Percentiles rank a stretch among this genome's conserved stretches.
Evolutionary conservation across 2,329 filamentous ascomycete genomes (phyloP).

Genomic region (Magnaporthales sp.): DNA sequence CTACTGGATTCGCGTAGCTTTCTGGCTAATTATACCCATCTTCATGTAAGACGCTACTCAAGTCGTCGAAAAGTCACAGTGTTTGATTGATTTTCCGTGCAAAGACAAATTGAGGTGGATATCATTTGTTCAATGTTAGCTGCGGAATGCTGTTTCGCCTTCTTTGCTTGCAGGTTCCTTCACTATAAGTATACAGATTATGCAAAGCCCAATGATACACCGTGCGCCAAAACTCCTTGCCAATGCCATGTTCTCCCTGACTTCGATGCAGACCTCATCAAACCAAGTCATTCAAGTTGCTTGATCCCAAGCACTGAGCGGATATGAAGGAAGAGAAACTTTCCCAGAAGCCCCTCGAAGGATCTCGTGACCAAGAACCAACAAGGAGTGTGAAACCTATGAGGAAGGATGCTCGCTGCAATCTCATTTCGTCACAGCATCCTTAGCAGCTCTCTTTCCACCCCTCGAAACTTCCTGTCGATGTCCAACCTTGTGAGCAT

Average conservation of each 20-base stretch:
- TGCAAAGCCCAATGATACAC: not conserved
- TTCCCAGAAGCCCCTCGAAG: not conserved
- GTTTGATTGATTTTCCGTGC: too few species aligned
- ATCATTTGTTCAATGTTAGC: not conserved
- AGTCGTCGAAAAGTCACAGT: not conserved
- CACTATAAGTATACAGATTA: not conserved
- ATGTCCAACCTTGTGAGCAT: conserved; percentile 42
- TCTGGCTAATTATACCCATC: not conserved
- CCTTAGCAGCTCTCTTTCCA: conserved; percentile 28
- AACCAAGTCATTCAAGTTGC: conserved; percentile 7
- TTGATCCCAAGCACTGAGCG: not conserved
- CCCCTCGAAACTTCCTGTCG: conserved; percentile 43
- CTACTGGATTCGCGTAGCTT: not conserved
- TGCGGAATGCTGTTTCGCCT: not conserved
- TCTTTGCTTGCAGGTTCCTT: not conserved
- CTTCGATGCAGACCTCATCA: not conserved
- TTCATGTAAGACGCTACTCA: too few species aligned
- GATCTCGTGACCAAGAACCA: not conserved
- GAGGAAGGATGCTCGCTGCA: not conserved
- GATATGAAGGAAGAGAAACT: not conserved
- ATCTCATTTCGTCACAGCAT: not conserved
- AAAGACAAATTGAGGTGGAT: not conserved
- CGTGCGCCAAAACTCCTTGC: conserved; percentile 3
- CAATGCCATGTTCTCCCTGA: conserved; percentile 12
- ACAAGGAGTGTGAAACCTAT: not conserved